A percentile compares a stretch with the other conserved stretches of the same genome.
phyloP scores from a whole-genome alignment of 768 basidiomycete species.

The Chiua virens region DNA sequence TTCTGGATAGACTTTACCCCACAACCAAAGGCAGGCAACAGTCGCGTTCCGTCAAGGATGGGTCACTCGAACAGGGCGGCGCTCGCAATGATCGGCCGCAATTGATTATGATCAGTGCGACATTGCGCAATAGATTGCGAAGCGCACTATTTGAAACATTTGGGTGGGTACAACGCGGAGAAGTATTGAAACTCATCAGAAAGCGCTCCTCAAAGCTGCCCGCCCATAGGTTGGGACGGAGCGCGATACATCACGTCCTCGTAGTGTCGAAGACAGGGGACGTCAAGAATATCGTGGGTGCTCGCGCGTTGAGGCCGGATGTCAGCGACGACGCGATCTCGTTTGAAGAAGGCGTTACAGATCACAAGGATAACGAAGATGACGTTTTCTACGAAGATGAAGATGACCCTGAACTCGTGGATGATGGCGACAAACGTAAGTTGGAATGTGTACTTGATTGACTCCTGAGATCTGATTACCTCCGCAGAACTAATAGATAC shows the following conservation, averaged over 20 bases:
- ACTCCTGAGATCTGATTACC: conserved; percentile 6
- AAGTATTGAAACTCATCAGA: conserved; percentile 31
- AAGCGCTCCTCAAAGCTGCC: conserved; percentile 26
- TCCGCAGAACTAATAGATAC: conserved; percentile 43
- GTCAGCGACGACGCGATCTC: neutral
- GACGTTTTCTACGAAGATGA: conserved; percentile 27
- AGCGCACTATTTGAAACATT: conserved; percentile 48
- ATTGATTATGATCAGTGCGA: conserved; percentile 70
- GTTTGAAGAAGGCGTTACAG: neutral
- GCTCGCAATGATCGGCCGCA: conserved; percentile 44
- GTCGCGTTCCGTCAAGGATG: conserved; percentile 1
- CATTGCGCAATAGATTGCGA: conserved; percentile 50
- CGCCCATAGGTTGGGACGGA: conserved; percentile 27
- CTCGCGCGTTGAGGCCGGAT: conserved; percentile 23
- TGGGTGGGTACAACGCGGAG: conserved; percentile 54
- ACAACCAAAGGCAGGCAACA: conserved; percentile 23
- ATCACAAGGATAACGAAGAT: conserved; percentile 7
- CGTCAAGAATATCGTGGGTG: conserved; percentile 56
- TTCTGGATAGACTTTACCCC: conserved; percentile 59
- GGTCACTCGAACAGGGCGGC: conserved; percentile 8
- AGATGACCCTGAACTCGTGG: conserved; percentile 17
- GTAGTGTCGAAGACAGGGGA: conserved; percentile 54
- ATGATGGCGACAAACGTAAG: conserved; percentile 25
- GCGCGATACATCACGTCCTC: conserved; percentile 53
- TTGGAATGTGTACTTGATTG: neutral